Percentiles rank a stretch among this genome's conserved stretches.
Conservation (phyloP, 2,329 filamentous ascomycete genomes). For the Waltergamsia citrina region DNA sequence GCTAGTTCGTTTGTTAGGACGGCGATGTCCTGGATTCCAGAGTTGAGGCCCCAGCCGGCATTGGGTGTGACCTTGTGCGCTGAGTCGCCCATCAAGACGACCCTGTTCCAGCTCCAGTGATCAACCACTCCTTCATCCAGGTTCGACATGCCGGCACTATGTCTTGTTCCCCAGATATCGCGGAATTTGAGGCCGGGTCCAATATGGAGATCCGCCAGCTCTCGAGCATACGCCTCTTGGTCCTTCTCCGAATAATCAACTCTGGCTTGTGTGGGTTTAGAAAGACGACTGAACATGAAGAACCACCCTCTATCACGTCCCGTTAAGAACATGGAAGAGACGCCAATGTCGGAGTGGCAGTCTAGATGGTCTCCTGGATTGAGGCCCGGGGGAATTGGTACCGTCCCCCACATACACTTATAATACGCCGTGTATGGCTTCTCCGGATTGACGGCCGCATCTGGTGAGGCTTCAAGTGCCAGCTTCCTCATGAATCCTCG, state of each 20-base stretch:
- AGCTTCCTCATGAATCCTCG: slow-evolving; percentile 4
- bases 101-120: slow-evolving; percentile 14
- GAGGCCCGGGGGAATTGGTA: slow-evolving; percentile 1
- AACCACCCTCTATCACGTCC: slow-evolving; percentile 12
- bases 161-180: slow-evolving; percentile 13
- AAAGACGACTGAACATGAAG: slow-evolving; percentile 16
- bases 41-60: slow-evolving; percentile 18
- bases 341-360: slow-evolving; percentile 13
- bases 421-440: slow-evolving; percentile 4
- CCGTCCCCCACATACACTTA: slow-evolving; percentile 3
- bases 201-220: slow-evolving; percentile 15
- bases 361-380: slow-evolving; percentile 8
- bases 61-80: slow-evolving; percentile 21
- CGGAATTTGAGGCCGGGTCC: slow-evolving; percentile 11
- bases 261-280: slow-evolving; percentile 12
- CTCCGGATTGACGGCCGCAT: slow-evolving; percentile 2
- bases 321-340: slow-evolving; percentile 14
- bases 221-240: slow-evolving; percentile 11
- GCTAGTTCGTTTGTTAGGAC: slow-evolving; percentile 15
- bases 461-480: slow-evolving; percentile 1
- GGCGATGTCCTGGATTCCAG: slow-evolving; percentile 16
- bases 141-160: slow-evolving; percentile 11
- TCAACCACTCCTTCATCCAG: slow-evolving; percentile 19
- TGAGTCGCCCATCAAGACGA: slow-evolving; percentile 20
- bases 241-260: slow-evolving; percentile 18